Evolutionary conservation across 2,329 filamentous ascomycete species (phyloP).

Genomic region (Arthroderma sp.): DNA sequence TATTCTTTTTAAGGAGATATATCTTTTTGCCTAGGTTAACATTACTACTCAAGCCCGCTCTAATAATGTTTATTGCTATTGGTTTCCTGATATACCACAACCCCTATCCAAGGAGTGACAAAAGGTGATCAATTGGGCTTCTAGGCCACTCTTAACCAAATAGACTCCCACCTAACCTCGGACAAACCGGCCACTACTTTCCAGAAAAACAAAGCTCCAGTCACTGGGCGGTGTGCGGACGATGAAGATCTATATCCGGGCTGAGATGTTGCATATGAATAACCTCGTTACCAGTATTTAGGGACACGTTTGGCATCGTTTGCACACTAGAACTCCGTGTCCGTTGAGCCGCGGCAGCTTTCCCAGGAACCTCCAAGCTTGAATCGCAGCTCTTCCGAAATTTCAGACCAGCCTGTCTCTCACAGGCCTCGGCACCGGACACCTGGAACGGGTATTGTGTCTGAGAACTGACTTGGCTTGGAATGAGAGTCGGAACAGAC

Average conservation of each 20-base stretch:
- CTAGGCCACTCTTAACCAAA: not conserved
- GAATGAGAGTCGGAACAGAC: not conserved
- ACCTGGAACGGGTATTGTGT: not conserved
- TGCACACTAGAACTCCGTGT: not conserved
- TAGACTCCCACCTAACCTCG: too few species aligned
- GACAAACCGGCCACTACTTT: not conserved
- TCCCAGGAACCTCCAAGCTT: not conserved
- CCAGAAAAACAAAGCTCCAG: not conserved
- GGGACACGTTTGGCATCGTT: not conserved
- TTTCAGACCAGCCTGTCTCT: not conserved
- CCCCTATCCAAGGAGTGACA: not conserved
- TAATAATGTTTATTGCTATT: not conserved
- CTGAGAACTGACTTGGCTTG: not conserved
- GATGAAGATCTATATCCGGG: not conserved
- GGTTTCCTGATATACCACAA: not conserved
- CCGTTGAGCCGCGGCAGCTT: not conserved
- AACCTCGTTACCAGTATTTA: not conserved
- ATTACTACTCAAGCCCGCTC: not conserved
- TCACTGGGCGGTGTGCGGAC: not conserved
- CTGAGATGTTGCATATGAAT: not conserved
- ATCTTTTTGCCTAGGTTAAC: not conserved
- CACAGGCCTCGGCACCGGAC: not conserved
- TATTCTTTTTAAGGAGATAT: not conserved
- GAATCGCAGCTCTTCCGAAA: not conserved
- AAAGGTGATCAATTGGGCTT: not conserved